phyloP scores from a whole-genome alignment of 108 stramenopile species.

The Cyclotella choctawhatcheeana region DNA sequence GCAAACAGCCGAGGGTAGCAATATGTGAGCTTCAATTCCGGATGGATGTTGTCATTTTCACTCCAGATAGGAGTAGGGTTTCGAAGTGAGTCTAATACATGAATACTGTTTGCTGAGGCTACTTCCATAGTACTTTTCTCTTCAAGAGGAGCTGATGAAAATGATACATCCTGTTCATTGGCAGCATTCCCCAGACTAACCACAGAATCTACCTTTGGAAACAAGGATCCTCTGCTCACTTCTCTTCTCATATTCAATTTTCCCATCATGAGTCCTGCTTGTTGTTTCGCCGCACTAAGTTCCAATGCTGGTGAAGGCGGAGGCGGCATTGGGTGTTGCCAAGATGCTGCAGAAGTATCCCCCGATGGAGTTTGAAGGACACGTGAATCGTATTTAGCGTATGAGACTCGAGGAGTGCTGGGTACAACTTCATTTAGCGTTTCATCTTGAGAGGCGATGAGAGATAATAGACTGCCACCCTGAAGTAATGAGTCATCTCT shows the following conservation, averaged over 20 bases:
- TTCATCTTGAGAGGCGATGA: conserved; percentile 16
- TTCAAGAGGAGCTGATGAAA: background rate
- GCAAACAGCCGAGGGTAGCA: conserved; percentile 31
- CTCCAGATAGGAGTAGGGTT: conserved; percentile 24
- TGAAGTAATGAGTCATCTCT: conserved; percentile 23
- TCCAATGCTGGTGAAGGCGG: conserved; percentile 29
- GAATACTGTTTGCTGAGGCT: background rate
- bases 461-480: conserved; percentile 21
- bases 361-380: background rate
- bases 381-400: conserved; percentile 1
- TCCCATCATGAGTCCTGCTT: conserved; percentile 3
- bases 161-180: background rate
- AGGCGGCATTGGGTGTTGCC: background rate
- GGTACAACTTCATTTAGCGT: background rate
- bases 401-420: background rate
- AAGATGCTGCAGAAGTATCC: background rate
- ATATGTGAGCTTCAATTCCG: conserved; percentile 31
- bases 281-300: conserved; percentile 20
- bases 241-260: conserved; percentile 6
- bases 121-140: background rate
- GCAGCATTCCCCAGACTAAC: background rate
- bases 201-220: conserved; percentile 6
- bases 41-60: conserved; percentile 8
- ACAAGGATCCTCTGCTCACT: background rate
- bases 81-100: background rate